Base-by-base conservation (phyloP, 164 flowering plant genomes). In the Akebia trifoliata region DNA sequence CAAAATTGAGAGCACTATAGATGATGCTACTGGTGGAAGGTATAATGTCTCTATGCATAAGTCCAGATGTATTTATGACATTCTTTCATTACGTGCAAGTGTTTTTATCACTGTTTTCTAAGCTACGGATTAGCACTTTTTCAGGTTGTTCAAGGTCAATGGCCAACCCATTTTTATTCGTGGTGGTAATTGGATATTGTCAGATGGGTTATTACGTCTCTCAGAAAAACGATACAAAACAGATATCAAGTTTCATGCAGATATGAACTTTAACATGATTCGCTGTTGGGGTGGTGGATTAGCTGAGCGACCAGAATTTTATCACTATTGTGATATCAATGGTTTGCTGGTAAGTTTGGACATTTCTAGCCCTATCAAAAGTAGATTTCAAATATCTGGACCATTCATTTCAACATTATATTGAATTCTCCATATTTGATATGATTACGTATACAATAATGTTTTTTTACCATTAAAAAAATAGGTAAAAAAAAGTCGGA, bases 251-350 rank as follows among this genome's bases (percentile, higher is more conserved):
- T 93, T 93, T 56, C 99, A 93, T 65, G 94, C 96, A 32, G 96
- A 93, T 71, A 93, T 90, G 97, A 93, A 93, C 72, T 80, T 90
- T 26, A 93, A 93, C 70, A 90, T 93, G 99, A 72, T 93, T 49
- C 95, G 97, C 56, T 93, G 99, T 71, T 93, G 99, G 99, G 99
- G 84, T 66, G 99, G 99, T 26, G 99, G 97, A 55, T 46, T 93
- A 65, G 95, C 99, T 28, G 97, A 90, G 78, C 80, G 99, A 62
- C 99, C 97, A 32, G 97, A 93, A 43, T 93, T 93, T 65, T 93
- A 90, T 74, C 90, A 90, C 66, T 90, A 86, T 61, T 93, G 99
- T 74, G 99, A 93, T 69, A 59, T 84, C 31, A 86, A 90, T 69
- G 99, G 99, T 37, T 62, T 93, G 71, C 74, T 93, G 97, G 99